phyloP scores from a whole-genome alignment of 2,329 filamentous ascomycete genomes.

The Mycosphaerelloides madeirae region DNA sequence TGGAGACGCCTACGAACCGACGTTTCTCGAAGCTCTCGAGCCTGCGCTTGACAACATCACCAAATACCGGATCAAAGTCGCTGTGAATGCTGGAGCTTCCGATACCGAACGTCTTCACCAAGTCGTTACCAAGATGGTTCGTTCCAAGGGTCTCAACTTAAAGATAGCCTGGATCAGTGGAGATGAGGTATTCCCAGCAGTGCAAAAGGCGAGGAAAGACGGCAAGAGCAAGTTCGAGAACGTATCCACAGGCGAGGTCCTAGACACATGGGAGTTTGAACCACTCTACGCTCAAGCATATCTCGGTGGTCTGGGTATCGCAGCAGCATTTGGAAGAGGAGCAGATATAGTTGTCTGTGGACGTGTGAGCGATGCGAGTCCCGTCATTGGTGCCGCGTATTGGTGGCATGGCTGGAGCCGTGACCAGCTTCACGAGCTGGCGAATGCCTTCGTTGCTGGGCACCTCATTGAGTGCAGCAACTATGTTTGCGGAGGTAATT shows the following conservation, averaged over 20 bases:
- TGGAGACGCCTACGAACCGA: conserved; percentile 47
- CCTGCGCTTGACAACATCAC: conserved; percentile 44
- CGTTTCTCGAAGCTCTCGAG: conserved; percentile 48
- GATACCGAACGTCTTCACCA: conserved; percentile 51
- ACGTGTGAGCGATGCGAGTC: conserved; percentile 41
- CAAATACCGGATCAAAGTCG: conserved; percentile 50
- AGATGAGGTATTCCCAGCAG: conserved; percentile 36
- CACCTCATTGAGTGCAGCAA: conserved; percentile 43
- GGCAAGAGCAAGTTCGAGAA: conserved; percentile 33
- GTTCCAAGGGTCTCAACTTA: conserved; percentile 35
- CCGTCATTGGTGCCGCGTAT: conserved; percentile 40
- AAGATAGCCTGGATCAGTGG: conserved; percentile 48
- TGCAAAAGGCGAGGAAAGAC: conserved; percentile 34
- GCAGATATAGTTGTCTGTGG: conserved; percentile 45
- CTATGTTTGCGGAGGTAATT: conserved; percentile 43
- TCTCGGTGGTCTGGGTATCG: conserved; percentile 42
- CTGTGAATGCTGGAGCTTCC: conserved; percentile 54
- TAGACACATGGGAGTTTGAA: conserved; percentile 32
- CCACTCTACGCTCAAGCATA: conserved; percentile 37
- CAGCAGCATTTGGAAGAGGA: conserved; percentile 37
- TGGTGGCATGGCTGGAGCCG: conserved; percentile 45
- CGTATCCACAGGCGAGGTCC: conserved; percentile 37
- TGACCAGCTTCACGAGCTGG: conserved; percentile 37
- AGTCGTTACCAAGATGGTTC: conserved; percentile 38
- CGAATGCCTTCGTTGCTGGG: conserved; percentile 40